Evolutionary conservation across 148 eudicot genomes (phyloP), one percentile per base, ranked within the genome.

Genomic region (Vaccinium myrtillus): DNA sequence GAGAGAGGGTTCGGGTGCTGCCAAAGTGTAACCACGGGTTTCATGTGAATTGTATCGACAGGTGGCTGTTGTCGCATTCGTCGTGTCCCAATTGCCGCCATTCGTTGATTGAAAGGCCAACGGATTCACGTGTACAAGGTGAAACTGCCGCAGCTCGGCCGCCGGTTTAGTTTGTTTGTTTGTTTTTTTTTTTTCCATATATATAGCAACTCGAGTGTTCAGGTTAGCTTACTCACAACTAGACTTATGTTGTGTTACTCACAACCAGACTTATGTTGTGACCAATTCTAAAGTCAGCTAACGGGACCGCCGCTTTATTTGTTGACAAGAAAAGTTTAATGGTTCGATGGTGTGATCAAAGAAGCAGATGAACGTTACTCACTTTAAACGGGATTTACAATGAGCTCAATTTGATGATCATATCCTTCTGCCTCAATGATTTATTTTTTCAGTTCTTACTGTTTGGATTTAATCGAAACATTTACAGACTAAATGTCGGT

Each of bases 1-100:
- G 94, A 15, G 94, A 91, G 85, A 93, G 89, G 75, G 87, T 93
- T 15, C 86, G 94, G 82, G 91, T 93, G 70, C 84, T 93, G 75
- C 95, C 95, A 1, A 88, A 88, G 16, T 91, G 95, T 81, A 89
- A 85, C 82, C 95, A 93, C 55, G 90, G 89, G 81, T 93, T 93
- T 39, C 95, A 93, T 53, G 87, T 91, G 27, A 86, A 85, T 70
- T 93, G 95, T 78, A 90, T 93, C 12, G 95, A 93, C 74, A 86
- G 88, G 51, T 93, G 95, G 95, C 89, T 93, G 25, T 43, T 59
- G 51, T 87, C 91, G 11, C 90, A 88, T 85, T 87, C 94, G 0
- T 90, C 94, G 3, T 93, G 95, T 61, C 95, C 95, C 10, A 91
- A 88, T 75, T 93, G 95, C 81, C 91, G 95, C 48, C 90, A 75